A percentile compares a stretch with the other conserved stretches of the same genome.
These are phyloP conservation scores for Phylloporus sp. DNA, from an alignment of 768 basidiomycete genomes.

Conservation along the genomic window DNA sequence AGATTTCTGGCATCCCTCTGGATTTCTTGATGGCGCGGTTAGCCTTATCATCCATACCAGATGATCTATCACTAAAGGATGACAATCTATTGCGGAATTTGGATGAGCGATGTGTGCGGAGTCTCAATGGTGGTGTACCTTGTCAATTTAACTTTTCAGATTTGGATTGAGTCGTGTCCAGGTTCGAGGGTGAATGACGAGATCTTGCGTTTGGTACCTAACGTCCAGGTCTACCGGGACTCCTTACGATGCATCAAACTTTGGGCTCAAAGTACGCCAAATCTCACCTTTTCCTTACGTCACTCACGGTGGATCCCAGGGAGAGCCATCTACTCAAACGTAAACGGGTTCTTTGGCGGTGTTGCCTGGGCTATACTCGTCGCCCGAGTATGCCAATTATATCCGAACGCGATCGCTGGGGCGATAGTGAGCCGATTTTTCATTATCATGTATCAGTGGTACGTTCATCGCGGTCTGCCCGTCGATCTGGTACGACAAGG, in stretches of 20 bases:
- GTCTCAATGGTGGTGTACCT: slow-evolving; percentile 69
- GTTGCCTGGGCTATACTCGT: slow-evolving; percentile 99
- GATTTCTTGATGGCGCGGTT: slow-evolving; percentile 93
- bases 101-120: slow-evolving; percentile 92
- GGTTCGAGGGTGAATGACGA: slow-evolving; percentile 96
- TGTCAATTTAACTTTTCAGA: slow-evolving; percentile 2
- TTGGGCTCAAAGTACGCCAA: slow-evolving; percentile 89
- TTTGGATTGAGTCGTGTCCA: slow-evolving; percentile 30
- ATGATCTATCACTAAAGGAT: slow-evolving; percentile 85
- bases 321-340: slow-evolving; percentile 96
- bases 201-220: slow-evolving; percentile 90
- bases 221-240: slow-evolving; percentile 91
- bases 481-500: slow-evolving; percentile 7
- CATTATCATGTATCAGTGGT: slow-evolving; percentile 98
- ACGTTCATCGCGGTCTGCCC: slow-evolving; percentile 23
- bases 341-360: slow-evolving; percentile 95
- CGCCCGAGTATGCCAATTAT: slow-evolving; percentile 98
- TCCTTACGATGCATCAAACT: slow-evolving; percentile 94
- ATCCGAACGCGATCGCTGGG: slow-evolving; percentile 91
- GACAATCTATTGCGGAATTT: slow-evolving; percentile 89
- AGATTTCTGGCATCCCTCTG: slow-evolving; percentile 87
- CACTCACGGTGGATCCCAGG: slow-evolving; percentile 42
- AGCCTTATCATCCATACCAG: slow-evolving; percentile 83
- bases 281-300: not conserved
- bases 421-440: slow-evolving; percentile 98